phyloP scores from a whole-genome alignment of 495 filamentous ascomycete genomes.

The Penicillium parvum region DNA sequence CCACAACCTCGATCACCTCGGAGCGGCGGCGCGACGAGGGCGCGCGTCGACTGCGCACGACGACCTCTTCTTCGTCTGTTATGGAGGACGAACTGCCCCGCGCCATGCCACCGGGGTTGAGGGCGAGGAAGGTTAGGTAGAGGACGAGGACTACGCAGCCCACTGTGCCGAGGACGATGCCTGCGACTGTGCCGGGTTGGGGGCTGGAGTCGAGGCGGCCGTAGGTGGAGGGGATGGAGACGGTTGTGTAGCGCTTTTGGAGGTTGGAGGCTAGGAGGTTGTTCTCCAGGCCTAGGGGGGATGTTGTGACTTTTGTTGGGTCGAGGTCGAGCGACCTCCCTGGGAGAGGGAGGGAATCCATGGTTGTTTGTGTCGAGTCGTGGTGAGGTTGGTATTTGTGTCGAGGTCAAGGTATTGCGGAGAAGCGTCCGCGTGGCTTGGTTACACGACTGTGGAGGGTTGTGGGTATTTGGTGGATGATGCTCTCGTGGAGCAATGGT shows the following conservation, averaged over 20 bases:
- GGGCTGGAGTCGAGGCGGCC: conserved; percentile 55
- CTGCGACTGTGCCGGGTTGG: conserved; percentile 67
- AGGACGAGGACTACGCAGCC: conserved; percentile 75
- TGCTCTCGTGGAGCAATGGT: not conserved
- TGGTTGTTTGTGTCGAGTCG: conserved; percentile 1
- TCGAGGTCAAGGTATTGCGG: too few relatives aligned
- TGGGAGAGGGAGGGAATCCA: conserved; percentile 7
- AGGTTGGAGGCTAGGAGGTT: conserved; percentile 11
- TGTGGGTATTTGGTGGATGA: not conserved
- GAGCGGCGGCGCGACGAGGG: conserved; percentile 9
- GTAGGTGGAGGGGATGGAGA: conserved; percentile 68
- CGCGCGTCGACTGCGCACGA: conserved; percentile 21
- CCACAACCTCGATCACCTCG: conserved; percentile 24
- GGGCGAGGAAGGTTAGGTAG: conserved; percentile 66
- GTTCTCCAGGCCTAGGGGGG: not conserved
- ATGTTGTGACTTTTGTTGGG: not conserved
- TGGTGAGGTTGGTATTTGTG: not conserved
- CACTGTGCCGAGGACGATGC: conserved; percentile 79
- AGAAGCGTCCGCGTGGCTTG: not conserved
- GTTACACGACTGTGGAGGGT: too few relatives aligned
- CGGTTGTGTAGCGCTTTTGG: conserved; percentile 28
- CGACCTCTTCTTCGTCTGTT: conserved; percentile 27
- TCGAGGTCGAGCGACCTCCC: conserved; percentile 7
- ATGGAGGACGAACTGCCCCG: conserved; percentile 16
- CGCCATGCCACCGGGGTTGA: conserved; percentile 43